A percentile compares a stretch with the other conserved stretches of the same genome.
These are phyloP conservation scores for Globisporangium parvum DNA, from an alignment of 352 stramenopile genomes.

Conservation along the genomic window DNA sequence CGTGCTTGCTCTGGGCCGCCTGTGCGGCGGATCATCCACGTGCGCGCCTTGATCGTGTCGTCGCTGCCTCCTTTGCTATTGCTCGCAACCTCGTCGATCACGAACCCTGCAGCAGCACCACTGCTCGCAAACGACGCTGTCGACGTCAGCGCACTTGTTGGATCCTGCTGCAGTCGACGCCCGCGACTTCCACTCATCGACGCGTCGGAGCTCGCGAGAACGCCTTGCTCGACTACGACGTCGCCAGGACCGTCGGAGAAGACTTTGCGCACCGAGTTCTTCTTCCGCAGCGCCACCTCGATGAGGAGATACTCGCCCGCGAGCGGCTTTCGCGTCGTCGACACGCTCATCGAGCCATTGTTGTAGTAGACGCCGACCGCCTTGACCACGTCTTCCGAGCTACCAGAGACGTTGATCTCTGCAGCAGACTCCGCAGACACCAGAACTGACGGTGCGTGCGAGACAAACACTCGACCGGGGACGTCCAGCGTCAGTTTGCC, in stretches of 20 bases:
- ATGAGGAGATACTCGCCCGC: conserved; percentile 2
- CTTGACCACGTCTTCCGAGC: conserved; percentile 5
- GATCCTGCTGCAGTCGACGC: not conserved
- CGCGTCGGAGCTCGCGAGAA: not conserved
- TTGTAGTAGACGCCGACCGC: not conserved
- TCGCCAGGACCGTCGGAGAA: conserved; percentile 2
- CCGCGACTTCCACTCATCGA: not conserved
- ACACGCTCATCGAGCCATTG: not conserved
- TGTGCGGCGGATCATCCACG: conserved; percentile 4
- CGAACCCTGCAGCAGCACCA: not conserved
- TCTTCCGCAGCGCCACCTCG: conserved; percentile 1
- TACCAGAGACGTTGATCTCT: conserved; percentile 2
- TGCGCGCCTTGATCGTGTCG: not conserved
- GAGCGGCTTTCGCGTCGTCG: not conserved
- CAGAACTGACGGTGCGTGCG: not conserved
- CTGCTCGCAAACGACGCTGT: not conserved
- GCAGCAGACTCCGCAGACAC: not conserved
- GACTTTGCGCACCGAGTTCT: conserved; percentile 6
- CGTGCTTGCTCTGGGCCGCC: not conserved
- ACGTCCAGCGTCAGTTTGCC: conserved; percentile 1
- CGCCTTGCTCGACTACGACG: conserved; percentile 1
- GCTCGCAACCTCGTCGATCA: not conserved
- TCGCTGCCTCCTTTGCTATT: not conserved
- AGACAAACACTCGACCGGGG: conserved; percentile 5
- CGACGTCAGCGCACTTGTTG: not conserved